Evolutionary conservation across 176 grass and related monocot genomes (phyloP).

Genomic region (Avena atlantica): DNA sequence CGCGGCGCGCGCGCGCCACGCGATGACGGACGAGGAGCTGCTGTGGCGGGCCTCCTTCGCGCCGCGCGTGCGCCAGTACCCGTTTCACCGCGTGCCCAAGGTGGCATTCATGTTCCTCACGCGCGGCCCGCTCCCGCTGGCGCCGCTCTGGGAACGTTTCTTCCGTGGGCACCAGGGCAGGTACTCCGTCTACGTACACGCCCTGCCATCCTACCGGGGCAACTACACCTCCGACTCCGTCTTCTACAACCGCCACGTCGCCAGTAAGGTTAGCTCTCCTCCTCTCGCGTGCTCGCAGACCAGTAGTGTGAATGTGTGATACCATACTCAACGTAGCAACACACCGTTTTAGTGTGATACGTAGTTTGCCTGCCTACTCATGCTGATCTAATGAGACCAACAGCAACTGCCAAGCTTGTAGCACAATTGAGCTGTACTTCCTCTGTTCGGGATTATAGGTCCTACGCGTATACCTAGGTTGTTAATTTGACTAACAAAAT

Average conservation of each 20-base stretch:
- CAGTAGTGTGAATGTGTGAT: neutral
- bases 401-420: neutral
- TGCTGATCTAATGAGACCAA: slow-evolving; percentile 12
- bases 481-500: too few species aligned
- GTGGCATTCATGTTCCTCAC: slow-evolving; percentile 98
- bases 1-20: slow-evolving; percentile 52
- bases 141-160: slow-evolving; percentile 85
- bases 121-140: slow-evolving; percentile 77
- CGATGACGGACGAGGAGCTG: slow-evolving; percentile 87
- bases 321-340: neutral
- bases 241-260: slow-evolving; percentile 75
- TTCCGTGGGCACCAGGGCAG: slow-evolving; percentile 76
- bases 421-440: neutral
- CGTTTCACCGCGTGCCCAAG: slow-evolving; percentile 76
- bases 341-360: neutral
- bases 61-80: slow-evolving; percentile 64
- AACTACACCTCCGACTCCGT: slow-evolving; percentile 83
- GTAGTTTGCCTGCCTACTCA: neutral
- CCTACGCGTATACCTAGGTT: too few species aligned
- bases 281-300: too few species aligned
- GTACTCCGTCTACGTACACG: slow-evolving; percentile 89
- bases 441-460: too few species aligned
- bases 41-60: slow-evolving; percentile 89
- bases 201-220: slow-evolving; percentile 65
- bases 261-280: slow-evolving; percentile 75